Percentiles rank a stretch among this genome's conserved stretches.
Conservation (phyloP, 331 rosid species). For the Acacia concinna region DNA sequence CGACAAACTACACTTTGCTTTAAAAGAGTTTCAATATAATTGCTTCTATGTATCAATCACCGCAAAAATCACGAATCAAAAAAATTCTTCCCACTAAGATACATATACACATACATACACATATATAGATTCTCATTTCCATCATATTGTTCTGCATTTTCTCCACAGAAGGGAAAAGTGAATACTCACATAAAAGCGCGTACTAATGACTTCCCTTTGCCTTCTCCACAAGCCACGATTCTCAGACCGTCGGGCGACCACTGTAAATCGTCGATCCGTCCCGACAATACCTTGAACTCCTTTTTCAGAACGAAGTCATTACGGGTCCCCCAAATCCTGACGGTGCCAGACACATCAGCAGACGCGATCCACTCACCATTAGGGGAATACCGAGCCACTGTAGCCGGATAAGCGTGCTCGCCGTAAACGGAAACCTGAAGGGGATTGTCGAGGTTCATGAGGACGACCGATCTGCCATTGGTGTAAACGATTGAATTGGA, state of each 20-base stretch:
- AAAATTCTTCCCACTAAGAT: neutral
- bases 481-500: constrained; percentile 68
- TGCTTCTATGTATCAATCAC: neutral
- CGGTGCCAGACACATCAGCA: constrained; percentile 79
- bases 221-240: constrained; percentile 92
- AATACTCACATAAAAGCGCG: constrained; percentile 79
- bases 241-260: constrained; percentile 94
- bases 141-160: neutral
- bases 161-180: neutral
- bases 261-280: constrained; percentile 94
- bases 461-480: constrained; percentile 82
- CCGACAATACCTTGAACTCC: constrained; percentile 81
- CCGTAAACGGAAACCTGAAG: constrained; percentile 80
- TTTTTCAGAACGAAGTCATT: constrained; percentile 79
- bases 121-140: constrained; percentile 1
- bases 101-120: neutral
- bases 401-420: constrained; percentile 83
- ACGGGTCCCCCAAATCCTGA: constrained; percentile 94
- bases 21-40: neutral
- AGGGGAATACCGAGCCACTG: constrained; percentile 88
- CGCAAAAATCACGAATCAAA: neutral
- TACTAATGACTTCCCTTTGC: constrained; percentile 81
- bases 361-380: constrained; percentile 96
- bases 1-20: neutral
- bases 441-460: constrained; percentile 75